A percentile compares a stretch with the other conserved stretches of the same genome.
Conservation (phyloP, 176 grass and related monocot genomes). For the Carex scoparia region DNA sequence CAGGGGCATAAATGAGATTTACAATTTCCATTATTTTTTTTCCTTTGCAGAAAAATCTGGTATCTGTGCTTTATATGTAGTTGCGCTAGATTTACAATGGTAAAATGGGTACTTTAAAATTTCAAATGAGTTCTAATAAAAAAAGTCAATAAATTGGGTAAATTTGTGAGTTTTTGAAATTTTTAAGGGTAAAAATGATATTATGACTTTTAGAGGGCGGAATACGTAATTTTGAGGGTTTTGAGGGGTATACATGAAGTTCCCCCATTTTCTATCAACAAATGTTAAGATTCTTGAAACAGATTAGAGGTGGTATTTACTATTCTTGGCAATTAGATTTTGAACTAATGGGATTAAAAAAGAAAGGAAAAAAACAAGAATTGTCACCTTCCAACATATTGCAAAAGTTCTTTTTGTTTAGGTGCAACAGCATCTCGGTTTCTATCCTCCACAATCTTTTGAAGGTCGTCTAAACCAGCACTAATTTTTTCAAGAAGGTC, state of each 20-base stretch:
- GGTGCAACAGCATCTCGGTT: conserved; percentile 81
- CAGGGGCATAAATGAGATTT: conserved; percentile 91
- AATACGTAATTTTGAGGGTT: no score
- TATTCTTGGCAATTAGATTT: neutral
- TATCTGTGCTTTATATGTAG: neutral
- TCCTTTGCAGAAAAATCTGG: neutral
- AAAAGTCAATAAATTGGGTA: no score
- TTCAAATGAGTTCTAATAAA: no score
- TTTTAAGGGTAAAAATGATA: no score
- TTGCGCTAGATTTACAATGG: neutral
- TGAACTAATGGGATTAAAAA: neutral
- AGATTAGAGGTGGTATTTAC: neutral
- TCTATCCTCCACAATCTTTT: conserved; percentile 66
- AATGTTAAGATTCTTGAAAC: neutral
- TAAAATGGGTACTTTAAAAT: no score
- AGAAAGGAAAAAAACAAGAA: neutral
- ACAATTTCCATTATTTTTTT: conserved; percentile 18
- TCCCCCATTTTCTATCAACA: neutral
- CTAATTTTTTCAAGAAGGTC: conserved; percentile 69
- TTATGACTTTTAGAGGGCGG: no score
- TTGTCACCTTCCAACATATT: conserved; percentile 90
- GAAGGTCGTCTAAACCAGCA: conserved; percentile 77
- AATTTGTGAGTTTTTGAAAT: no score
- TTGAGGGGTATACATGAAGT: no score
- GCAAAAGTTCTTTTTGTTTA: conserved; percentile 96